Conservation (phyloP, 192 early-diverging fungal species). For the Entomortierella beljakovae region DNA sequence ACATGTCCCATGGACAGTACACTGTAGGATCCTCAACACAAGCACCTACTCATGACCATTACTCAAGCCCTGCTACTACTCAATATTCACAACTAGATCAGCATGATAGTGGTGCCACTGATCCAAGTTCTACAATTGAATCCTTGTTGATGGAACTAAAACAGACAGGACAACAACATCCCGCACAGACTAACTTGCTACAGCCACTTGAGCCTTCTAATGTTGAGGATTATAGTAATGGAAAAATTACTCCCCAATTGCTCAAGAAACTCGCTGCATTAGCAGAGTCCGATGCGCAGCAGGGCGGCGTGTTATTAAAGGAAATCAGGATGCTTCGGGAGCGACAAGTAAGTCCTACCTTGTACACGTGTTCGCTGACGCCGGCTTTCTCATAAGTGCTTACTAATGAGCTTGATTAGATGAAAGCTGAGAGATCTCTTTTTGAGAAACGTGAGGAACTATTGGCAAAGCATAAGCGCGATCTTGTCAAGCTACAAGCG, state of each 20-base stretch:
- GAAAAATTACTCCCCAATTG: constrained; percentile 44
- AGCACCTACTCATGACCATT: neutral
- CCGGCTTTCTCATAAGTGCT: neutral
- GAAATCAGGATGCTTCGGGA: constrained; percentile 26
- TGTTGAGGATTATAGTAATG: constrained; percentile 32
- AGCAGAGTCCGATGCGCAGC: constrained; percentile 24
- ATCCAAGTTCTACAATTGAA: constrained; percentile 1
- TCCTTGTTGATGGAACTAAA: constrained; percentile 18
- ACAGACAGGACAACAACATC: neutral
- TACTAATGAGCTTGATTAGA: neutral
- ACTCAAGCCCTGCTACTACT: neutral
- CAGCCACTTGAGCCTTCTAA: neutral
- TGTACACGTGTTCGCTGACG: no score
- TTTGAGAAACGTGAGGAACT: constrained; percentile 25
- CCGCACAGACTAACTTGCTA: neutral
- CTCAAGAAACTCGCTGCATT: constrained; percentile 29
- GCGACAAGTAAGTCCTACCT: constrained; percentile 17
- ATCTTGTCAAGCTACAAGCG: constrained; percentile 40
- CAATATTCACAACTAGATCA: neutral
- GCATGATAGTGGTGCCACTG: neutral
- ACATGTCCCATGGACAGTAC: neutral
- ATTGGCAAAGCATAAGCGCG: constrained; percentile 18
- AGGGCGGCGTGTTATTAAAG: constrained; percentile 14
- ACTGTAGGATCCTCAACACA: neutral
- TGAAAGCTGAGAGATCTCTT: constrained; percentile 11